Base-by-base conservation (phyloP, 2,329 filamentous ascomycete genomes). In the Mycosphaerella arachidis region DNA sequence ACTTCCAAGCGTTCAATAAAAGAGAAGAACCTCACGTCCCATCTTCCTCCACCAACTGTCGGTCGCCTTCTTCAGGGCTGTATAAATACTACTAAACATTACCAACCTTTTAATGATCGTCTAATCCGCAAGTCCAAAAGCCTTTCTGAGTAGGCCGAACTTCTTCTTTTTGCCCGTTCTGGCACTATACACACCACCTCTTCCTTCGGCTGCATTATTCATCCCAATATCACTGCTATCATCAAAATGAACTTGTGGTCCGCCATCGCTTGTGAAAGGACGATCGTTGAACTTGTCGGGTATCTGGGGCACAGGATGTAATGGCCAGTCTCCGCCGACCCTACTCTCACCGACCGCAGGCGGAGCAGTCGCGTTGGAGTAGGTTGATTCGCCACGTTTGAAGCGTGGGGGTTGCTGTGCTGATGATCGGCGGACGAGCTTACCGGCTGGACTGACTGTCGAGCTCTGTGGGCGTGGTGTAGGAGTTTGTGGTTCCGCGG, bases 101-200 rank as follows among this genome's bases (percentile, higher is more conserved):
- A 43, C 40, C 40, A 43, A 43, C 12, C 31, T 43, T 13, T 18
- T 43, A 13, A n/a, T 3, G n/a, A n/a, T 8, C n/a, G 4, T 43
- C 52, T 53, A 85, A 68, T 84, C 81, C 69, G 83, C 75, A 53
- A 86, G 72, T 53, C 80, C 78, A 74, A 91, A 88, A 72, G 88
- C 87, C 72, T 80, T 84, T 71, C 88, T 84, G 70, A 91, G 73
- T 57, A 79, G 76, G 46, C 81, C 81, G 73, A 91, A 90, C 74
- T 87, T 89, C 81, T 90, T 90, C 76, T 82, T 83, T 72, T 78
- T 80, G 50, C 73, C 71, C 6, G 72, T 74, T 55, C 73, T 62
- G 13, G 71, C 66, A 46, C 74, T 70, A 33, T 73, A 70, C 2
- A 71, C 68, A 33, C 63, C 70, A 24, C 73, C 69, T 18, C 63